Base-by-base conservation (phyloP, 805 yeast species). In the Candida maris region DNA sequence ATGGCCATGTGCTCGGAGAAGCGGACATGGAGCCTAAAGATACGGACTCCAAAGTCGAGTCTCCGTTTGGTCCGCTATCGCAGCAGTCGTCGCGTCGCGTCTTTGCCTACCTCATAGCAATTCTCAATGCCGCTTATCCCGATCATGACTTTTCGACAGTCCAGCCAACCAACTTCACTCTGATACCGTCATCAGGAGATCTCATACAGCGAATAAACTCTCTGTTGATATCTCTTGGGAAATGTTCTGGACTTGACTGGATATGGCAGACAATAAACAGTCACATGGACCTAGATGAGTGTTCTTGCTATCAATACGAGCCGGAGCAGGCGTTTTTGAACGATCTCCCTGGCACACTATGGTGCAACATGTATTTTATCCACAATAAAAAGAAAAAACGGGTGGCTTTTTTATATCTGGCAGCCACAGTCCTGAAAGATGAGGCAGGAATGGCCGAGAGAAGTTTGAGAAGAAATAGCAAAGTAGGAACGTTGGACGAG, bases 21-120 rank as follows among this genome's bases (percentile, higher is more conserved):
- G 21, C 21, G 19, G 29, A 8, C 16, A 14, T 10, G 16, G 15
- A 10, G 13, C 7, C 6, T 7, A 28, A 16, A 8, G 21, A 18
- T 18, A 13, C 18, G 6, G 24, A 22, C 12, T 9, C 24, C 12
- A 18, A 18, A 9, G 51, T 42, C 28, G 30, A 47, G 21, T 56
- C 87, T 2, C 97, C 97, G 1, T 93, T 93, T 64, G 98, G 98
- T 0, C 95, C 97, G 0, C 69, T 93, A 22, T 84, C 82, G 52
- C 82, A 81, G 49, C 77, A 82, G n/a, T 79, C 93, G 1, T 83
- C 95, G 30, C 74, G 96, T 45, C 82, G 87, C 59, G 80, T 89
- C 2, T 93, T 91, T 66, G 93, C 96, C 0, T 85, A 89, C 55
- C 67, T 93, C 32, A 85, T 93, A 41, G 93, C 95, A 1, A 88